Base-by-base conservation (phyloP, 176 grass and related monocot genomes). In the Oryza coarctata region DNA sequence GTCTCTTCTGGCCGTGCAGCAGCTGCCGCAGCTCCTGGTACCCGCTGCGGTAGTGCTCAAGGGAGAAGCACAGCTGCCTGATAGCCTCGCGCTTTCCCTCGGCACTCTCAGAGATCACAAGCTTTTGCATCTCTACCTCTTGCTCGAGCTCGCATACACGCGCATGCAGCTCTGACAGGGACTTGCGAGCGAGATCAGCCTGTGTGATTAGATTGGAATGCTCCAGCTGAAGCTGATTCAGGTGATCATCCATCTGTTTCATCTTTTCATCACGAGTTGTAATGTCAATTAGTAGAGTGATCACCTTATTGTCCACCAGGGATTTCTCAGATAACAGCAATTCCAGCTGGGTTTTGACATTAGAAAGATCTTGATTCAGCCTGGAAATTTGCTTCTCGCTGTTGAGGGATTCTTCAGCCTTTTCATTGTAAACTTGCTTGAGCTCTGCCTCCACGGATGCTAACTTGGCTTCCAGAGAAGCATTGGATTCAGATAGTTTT, bases 1-100 rank as follows among this genome's bases (percentile, higher is more conserved):
- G 89, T 63, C 89, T 82, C 88, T 81, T 98, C 49, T 98, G 84
- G 13, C 83, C 91, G 40, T 88, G 90, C 66, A 98, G 71, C 71
- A 95, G 64, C 64, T 93, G 83, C 49, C 87, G 36, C 63, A 98
- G 89, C 79, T 95, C 55, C 75, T 87, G 81, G 81, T 98, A 95
- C 5, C 83, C 87, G 11, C 88, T 90, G 11, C 93, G 87, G 73
- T 95, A 95, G 85, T 99, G 93, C 43, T 99, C 96, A 63, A 95
- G 77, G 25, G 96, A 91, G 82, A 95, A 91, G 88, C 96, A 95
- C 15, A 95, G 83, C 67, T 99, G 96, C 68, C 96, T 95, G 63
- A 95, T 99, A 3, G 91, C 96, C 80, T 95, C 96, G 4, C 96
- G 83, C 82, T 99, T 95, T n/a, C 79, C 87, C 85, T 98, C 96